Base-by-base conservation (phyloP, 306 rosid species). In the Ormosia emarginata region DNA sequence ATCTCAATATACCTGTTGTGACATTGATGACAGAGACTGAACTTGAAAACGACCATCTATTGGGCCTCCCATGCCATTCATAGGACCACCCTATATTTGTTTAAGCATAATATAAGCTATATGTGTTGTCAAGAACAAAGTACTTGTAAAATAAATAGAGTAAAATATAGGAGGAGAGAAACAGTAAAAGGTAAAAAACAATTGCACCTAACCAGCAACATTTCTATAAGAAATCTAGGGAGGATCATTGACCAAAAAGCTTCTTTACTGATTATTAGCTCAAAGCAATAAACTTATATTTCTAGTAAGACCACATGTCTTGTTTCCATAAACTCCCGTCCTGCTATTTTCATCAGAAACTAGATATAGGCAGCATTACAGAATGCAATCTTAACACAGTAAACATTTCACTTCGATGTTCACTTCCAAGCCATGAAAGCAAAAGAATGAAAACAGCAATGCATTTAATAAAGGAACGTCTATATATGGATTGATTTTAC, bases 51-150 rank as follows among this genome's bases (percentile, higher is more conserved):
- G 84, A 71, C 87, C 90, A 82, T 90, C 91, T 10, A 84, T 69
- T 59, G 91, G 77, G 72, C 86, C 88, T 24, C 90, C 86, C 62
- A 83, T 79, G 65, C 95, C 88, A 70, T 67, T 66, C 78, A 67
- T 77, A 61, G 88, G 89, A 77, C 90, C 92, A 61, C 92, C 93
- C 98, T 94, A 66, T 81, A 76, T 66, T 85, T 66, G 34, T 59
- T 53, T 32, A 65, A 77, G 81, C 39, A 57, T 39, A 49, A 67
- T 57, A 50, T 65, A 59, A 84, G 80, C 37, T 82, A 87, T 17
- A 72, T 75, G 78, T 47, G 70, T 44, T 10, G 13, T 59, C 72
- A 40, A 58, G 47, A 56, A 13, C 75, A 72, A 67, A 52, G 49
- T 58, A 55, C 53, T 15, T 34, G 18, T 56, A 37, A 50, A 30